Evolutionary conservation across 768 basidiomycete genomes (phyloP), one percentile per base, ranked within the genome.

Genomic region (Cystofilobasidium bisporidii): DNA sequence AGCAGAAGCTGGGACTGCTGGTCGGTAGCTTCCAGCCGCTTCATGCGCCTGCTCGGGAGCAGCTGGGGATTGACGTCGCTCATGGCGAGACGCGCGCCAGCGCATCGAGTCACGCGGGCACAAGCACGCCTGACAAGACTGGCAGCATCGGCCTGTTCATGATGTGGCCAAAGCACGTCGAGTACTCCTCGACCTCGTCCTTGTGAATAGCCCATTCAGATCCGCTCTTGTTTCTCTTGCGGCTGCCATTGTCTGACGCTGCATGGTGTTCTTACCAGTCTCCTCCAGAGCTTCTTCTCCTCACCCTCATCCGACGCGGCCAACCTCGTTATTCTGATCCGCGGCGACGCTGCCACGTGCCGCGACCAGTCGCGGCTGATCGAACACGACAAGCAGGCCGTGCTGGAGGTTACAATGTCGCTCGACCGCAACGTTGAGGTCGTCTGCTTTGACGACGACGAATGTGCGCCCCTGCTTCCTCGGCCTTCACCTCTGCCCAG

Each of bases 251-350:
- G n/a, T n/a, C n/a, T n/a, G n/a, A n/a, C n/a, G n/a, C n/a, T n/a
- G n/a, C n/a, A n/a, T n/a, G n/a, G n/a, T n/a, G n/a, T n/a, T n/a
- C n/a, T n/a, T n/a, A n/a, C 3, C 53, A 64, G 63, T 38, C 63
- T 64, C 10, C 28, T 64, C 15, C 63, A 57, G 36, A 56, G 50
- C 12, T 64, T 56, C 63, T 55, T 64, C 36, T 24, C 63, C 20
- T 64, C 63, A 17, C 53, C 63, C 2, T 43, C 63, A 8, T 56
- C 63, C 22, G 38, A 64, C 10, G 33, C 45, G 20, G 63, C 40
- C 55, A 38, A 56, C 15, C 63, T 64, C 28, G 40, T 64, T 18
- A 15, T 64, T 2, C 50, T 64, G 20, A n/a, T 64, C 26, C n/a
- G 55, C 20, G 63, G 63, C 36, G 55, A 53, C 50, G 63, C 53